Evolutionary conservation across 2,329 filamentous ascomycete genomes (phyloP).

Genomic region (Thielaviopsis euricoi): DNA sequence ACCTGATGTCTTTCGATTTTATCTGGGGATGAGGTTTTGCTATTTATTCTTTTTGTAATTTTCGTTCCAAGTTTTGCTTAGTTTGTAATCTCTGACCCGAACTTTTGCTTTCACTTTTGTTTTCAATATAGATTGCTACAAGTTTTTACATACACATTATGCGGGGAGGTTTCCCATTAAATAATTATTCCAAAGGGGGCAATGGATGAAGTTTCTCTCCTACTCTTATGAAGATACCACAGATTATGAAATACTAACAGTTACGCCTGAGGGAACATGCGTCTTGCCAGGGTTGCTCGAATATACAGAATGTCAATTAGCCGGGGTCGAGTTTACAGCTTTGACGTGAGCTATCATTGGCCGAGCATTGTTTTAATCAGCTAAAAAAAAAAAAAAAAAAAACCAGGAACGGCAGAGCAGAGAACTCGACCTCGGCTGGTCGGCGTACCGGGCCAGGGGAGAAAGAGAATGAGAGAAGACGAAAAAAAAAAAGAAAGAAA

Average conservation of each 20-base stretch:
- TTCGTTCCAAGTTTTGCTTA: background rate
- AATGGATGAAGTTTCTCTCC: background rate
- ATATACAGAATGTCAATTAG: background rate
- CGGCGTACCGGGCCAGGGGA: constrained; percentile 8
- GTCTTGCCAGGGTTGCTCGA: background rate
- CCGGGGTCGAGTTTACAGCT: background rate
- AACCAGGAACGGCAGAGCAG: constrained; percentile 3
- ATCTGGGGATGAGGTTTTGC: too few relatives aligned
- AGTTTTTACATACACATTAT: too few relatives aligned
- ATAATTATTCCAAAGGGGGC: too few relatives aligned
- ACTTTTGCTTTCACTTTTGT: too few relatives aligned
- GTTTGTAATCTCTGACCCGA: too few relatives aligned
- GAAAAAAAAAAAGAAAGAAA: too few relatives aligned
- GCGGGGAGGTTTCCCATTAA: too few relatives aligned
- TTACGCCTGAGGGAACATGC: background rate
- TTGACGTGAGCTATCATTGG: background rate
- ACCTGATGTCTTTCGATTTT: too few relatives aligned
- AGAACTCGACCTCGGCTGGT: constrained; percentile 9
- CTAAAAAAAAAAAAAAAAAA: too few relatives aligned
- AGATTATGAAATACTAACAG: background rate
- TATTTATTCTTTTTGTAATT: constrained; percentile 2
- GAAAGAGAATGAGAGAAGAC: background rate
- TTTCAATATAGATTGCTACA: too few relatives aligned
- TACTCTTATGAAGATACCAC: background rate
- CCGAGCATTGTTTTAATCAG: background rate